These are phyloP conservation scores for Solanum acaule DNA, from an alignment of 257 asterid species.

Conservation along the genomic window DNA sequence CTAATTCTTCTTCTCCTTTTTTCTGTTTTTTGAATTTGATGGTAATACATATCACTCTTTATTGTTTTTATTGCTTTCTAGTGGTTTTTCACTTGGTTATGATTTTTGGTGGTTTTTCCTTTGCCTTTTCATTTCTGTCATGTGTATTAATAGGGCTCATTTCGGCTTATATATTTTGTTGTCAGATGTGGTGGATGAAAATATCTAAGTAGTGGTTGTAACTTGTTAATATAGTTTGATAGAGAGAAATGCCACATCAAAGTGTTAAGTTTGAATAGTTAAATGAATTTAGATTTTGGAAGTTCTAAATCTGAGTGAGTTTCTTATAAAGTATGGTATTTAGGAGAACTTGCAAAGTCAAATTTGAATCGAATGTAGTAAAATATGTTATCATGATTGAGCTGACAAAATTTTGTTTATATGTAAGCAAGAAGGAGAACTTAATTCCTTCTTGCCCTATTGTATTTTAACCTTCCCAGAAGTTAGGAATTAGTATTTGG, in stretches of 20 bases:
- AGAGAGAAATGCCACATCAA: background rate
- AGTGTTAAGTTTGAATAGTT: background rate
- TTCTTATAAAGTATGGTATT: background rate
- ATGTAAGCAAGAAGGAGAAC: background rate
- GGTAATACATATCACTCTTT: background rate
- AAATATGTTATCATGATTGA: background rate
- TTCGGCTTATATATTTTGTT: background rate
- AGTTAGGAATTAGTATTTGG: background rate
- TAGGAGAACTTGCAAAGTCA: background rate
- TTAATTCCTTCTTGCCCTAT: background rate
- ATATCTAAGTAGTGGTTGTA: background rate
- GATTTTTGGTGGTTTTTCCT: background rate
- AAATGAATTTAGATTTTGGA: background rate
- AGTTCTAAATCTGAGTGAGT: background rate
- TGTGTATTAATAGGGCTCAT: background rate
- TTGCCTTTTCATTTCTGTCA: background rate
- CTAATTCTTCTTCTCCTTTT: background rate
- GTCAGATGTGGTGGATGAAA: background rate
- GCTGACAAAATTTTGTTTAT: background rate
- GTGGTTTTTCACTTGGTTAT: background rate
- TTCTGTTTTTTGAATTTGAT: background rate
- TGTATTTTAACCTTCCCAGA: background rate
- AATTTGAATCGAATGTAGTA: background rate
- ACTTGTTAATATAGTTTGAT: background rate
- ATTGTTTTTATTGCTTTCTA: background rate